phyloP scores from a whole-genome alignment of 106 monocot genomes.

The Dendrobium chrysotoxum region DNA sequence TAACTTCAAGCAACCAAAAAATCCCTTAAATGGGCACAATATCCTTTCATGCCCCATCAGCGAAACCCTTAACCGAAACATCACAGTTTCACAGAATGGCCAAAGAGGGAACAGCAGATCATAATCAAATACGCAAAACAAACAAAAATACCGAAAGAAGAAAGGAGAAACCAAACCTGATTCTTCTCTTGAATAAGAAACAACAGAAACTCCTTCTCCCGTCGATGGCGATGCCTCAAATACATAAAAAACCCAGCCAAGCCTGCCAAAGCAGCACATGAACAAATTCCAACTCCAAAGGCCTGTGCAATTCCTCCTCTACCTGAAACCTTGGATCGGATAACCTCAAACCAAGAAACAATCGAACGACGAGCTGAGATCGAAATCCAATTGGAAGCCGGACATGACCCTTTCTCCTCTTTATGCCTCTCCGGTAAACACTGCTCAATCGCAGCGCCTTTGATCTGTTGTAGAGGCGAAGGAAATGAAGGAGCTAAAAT shows the following conservation, averaged over 20 bases:
- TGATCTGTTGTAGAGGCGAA: neutral
- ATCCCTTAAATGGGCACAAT: neutral
- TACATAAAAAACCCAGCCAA: slow-evolving; percentile 34
- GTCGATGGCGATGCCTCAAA: slow-evolving; percentile 32
- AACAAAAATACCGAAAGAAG: neutral
- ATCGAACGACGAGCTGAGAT: slow-evolving; percentile 19
- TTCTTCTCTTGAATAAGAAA: slow-evolving; percentile 50
- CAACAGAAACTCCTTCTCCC: slow-evolving; percentile 45
- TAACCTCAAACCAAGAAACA: slow-evolving; percentile 20
- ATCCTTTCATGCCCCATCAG: neutral
- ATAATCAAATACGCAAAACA: neutral
- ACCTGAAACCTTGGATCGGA: slow-evolving; percentile 15
- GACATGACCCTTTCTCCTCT: slow-evolving; percentile 7
- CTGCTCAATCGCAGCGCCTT: neutral
- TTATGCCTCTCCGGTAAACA: neutral
- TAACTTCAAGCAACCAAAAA: neutral
- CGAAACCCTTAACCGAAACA: neutral
- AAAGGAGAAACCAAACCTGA: slow-evolving; percentile 22
- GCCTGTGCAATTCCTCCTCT: slow-evolving; percentile 1
- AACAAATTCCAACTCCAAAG: slow-evolving; percentile 19
- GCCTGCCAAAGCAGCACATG: slow-evolving; percentile 23
- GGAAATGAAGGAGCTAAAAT: neutral
- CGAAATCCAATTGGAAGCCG: slow-evolving; percentile 1
- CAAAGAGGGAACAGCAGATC: neutral
- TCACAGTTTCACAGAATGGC: neutral